phyloP scores from a whole-genome alignment of 441 rosid species.

The Melastoma candidum region DNA sequence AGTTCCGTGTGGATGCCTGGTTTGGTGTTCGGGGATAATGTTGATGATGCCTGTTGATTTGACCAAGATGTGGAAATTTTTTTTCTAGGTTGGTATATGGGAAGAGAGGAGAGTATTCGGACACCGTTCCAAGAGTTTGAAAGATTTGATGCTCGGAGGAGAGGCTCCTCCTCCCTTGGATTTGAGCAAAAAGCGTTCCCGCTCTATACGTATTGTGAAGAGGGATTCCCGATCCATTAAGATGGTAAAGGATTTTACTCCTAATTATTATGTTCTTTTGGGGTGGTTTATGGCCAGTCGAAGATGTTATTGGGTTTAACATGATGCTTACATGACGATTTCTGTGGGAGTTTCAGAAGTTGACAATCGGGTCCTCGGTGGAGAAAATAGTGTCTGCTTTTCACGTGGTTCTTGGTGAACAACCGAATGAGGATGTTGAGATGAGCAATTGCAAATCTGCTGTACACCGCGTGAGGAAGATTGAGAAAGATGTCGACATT shows the following conservation, averaged over 20 bases:
- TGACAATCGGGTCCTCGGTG: conserved; percentile 60
- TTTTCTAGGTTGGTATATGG: conserved; percentile 66
- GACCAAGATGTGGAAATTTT: accelerated
- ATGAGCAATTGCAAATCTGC: conserved; percentile 76
- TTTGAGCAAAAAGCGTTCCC: conserved; percentile 64
- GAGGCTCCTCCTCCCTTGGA: conserved; percentile 61
- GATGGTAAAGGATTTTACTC: conserved; percentile 29
- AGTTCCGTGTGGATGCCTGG: background rate
- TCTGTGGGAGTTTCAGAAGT: conserved; percentile 38
- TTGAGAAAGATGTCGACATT: conserved; percentile 67
- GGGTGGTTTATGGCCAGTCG: background rate
- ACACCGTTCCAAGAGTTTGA: conserved; percentile 56
- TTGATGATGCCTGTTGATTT: background rate
- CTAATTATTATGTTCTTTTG: background rate
- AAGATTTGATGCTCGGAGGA: conserved; percentile 73
- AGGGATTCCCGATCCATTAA: conserved; percentile 79
- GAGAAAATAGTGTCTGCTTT: conserved; percentile 91
- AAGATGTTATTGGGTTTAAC: conserved; percentile 5
- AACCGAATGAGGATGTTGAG: conserved; percentile 65
- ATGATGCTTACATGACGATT: accelerated
- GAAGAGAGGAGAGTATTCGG: conserved; percentile 93
- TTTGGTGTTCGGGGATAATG: accelerated
- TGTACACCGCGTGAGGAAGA: conserved; percentile 56
- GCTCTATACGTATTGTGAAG: conserved; percentile 61
- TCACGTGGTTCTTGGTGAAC: conserved; percentile 60